Evolutionary conservation across 1,139 yeast species (phyloP).

Genomic region (Nakaseomyces glabratus): DNA sequence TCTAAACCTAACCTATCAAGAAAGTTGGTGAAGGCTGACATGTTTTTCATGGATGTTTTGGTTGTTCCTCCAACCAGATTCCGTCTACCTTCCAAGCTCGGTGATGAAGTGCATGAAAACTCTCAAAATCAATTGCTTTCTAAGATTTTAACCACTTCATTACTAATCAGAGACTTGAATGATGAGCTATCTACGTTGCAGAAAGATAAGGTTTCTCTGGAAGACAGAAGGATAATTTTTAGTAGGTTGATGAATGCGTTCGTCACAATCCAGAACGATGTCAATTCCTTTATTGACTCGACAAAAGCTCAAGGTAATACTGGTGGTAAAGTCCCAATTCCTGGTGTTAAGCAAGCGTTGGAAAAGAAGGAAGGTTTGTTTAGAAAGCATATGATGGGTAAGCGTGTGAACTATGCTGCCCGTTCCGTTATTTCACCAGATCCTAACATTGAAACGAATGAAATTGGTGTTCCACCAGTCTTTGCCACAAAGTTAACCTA

Average conservation of each 20-base stretch:
- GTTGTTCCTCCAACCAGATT: conserved; percentile 96
- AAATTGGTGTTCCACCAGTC: conserved; percentile 98
- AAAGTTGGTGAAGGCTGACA: conserved; percentile 58
- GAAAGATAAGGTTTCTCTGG: conserved; percentile 57
- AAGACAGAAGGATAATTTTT: conserved; percentile 67
- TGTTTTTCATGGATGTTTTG: conserved; percentile 79
- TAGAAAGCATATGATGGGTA: conserved; percentile 99
- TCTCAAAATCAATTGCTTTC: conserved; percentile 83
- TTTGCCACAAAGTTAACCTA: conserved; percentile 91
- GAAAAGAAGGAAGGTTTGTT: conserved; percentile 98
- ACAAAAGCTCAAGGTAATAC: conserved; percentile 72
- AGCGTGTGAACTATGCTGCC: conserved; percentile 97
- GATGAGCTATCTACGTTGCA: conserved; percentile 57
- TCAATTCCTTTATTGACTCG: conserved; percentile 86
- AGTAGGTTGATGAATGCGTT: conserved; percentile 91
- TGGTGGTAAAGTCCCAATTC: conserved; percentile 61
- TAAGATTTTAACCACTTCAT: conserved; percentile 67
- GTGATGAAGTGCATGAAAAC: conserved; percentile 93
- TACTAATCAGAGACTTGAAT: conserved; percentile 79
- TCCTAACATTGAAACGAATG: conserved; percentile 94
- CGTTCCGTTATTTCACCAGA: conserved; percentile 99
- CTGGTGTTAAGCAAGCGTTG: conserved; percentile 95
- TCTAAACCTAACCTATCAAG: conserved; percentile 55
- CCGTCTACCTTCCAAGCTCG: conserved; percentile 91
- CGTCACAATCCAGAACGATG: conserved; percentile 91